Conservation (phyloP, 768 basidiomycete species). For the Podaxis carcinomalis region DNA sequence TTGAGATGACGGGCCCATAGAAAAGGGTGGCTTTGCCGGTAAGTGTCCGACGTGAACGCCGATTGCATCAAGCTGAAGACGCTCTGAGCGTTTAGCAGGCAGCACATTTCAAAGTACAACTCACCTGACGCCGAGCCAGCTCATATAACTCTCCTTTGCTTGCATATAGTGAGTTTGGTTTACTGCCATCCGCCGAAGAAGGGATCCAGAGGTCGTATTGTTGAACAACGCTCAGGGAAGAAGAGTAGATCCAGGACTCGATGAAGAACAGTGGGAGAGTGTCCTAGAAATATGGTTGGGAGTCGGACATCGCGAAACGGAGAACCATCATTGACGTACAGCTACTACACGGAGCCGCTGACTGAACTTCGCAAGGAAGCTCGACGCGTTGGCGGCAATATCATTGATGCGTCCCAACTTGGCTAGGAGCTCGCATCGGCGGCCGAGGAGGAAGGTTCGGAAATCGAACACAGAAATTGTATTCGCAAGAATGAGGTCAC, state of each 20-base stretch:
- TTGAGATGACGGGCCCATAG: constrained; percentile 33
- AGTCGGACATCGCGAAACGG: constrained; percentile 5
- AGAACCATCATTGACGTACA: constrained; percentile 46
- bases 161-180: constrained; percentile 56
- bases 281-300: constrained; percentile 26
- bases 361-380: constrained; percentile 77
- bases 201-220: constrained; percentile 72
- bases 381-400: constrained; percentile 62
- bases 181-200: constrained; percentile 38
- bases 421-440: constrained; percentile 77
- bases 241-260: constrained; percentile 92
- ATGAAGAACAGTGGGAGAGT: constrained; percentile 69
- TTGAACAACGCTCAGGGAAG: constrained; percentile 78
- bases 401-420: constrained; percentile 66
- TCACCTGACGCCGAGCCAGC: constrained; percentile 82
- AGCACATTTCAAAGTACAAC: constrained; percentile 12
- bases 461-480: constrained; percentile 93
- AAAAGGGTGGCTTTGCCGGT: constrained; percentile 71
- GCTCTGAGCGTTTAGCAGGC: background rate
- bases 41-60: constrained; percentile 74
- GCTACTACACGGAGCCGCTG: constrained; percentile 69
- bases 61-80: constrained; percentile 72
- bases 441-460: constrained; percentile 82
- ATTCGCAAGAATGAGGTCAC: constrained; percentile 85
- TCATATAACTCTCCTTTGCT: constrained; percentile 88